Base-by-base conservation (phyloP, 805 yeast genomes). In the Tetrapisispora fleetii region DNA sequence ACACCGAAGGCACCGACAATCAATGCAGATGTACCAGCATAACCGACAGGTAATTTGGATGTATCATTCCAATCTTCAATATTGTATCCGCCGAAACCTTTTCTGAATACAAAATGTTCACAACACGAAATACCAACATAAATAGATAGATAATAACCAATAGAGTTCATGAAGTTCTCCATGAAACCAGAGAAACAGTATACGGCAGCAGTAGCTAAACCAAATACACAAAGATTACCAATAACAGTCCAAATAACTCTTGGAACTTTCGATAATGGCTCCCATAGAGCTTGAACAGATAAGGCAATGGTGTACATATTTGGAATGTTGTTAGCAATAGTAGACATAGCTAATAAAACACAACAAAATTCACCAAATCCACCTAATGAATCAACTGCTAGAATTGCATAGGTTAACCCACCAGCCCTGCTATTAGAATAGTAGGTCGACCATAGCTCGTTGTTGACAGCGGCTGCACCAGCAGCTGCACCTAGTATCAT, bases 291-390 rank as follows among this genome's bases (percentile, higher is more conserved):
- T 70, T 89, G 96, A 30, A 90, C 88, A 57, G 88, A 80, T 60
- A 89, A 73, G 39, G 87, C 89, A 60, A 87, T 78, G 22, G 96
- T 86, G 75, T 89, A 89, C 83, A 87, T 81, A 73, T 88, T 89
- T 67, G 96, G 96, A 67, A 88, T 78, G 72, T 87, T 89, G 75
- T 86, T 87, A 55, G 95, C 83, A 51, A 89, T 83, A 30, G 95
- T 86, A 35, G 95, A 85, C 57, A 90, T 70, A 18, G 95, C 87
- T 54, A 90, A 71, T 21, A 89, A 39, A 35, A 90, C 96, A 68
- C 89, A 78, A 67, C 89, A 81, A 75, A 90, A 88, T 67, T 85
- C 81, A 53, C 96, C 96, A 58, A 89, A 87, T 11, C 88, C 89
- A 66, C 85, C 88, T 51, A 87, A 74, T 4, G 95, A 83, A 64